phyloP scores from a whole-genome alignment of 1,284 basidiomycete genomes.

The Tylopilus orsonianus region DNA sequence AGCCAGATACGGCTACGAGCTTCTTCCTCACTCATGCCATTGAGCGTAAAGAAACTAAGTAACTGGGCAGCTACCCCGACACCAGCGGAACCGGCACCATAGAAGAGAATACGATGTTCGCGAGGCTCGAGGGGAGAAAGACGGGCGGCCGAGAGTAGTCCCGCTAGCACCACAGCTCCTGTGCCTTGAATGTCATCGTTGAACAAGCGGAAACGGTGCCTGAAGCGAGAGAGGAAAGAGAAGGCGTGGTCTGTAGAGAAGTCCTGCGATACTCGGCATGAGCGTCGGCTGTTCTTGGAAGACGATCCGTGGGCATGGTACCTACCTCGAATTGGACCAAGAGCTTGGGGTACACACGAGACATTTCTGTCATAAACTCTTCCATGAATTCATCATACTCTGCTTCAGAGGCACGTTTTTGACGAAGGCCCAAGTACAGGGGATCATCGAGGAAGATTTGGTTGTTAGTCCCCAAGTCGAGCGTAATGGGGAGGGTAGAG shows the following conservation, averaged over 20 bases:
- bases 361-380: constrained; percentile 87
- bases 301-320: not conserved
- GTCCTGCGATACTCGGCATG: constrained; percentile 48
- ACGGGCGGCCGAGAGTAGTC: constrained; percentile 87
- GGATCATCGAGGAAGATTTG: constrained; percentile 82
- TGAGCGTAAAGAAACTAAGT: constrained; percentile 84
- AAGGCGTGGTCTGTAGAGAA: constrained; percentile 89
- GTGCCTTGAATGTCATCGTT: constrained; percentile 93
- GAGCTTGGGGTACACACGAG: constrained; percentile 73
- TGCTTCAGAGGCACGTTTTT: constrained; percentile 63
- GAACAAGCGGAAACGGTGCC: constrained; percentile 77
- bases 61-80: constrained; percentile 90
- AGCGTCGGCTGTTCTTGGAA: not conserved
- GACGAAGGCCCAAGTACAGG: constrained; percentile 84
- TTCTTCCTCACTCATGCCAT: constrained; percentile 75
- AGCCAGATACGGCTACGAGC: constrained; percentile 81
- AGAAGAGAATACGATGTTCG: constrained; percentile 88
- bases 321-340: constrained; percentile 86
- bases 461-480: constrained; percentile 89
- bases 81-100: constrained; percentile 86
- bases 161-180: constrained; percentile 88
- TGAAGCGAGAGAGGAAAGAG: constrained; percentile 75
- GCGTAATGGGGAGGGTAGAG: constrained; percentile 83
- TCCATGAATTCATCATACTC: constrained; percentile 87
- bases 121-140: constrained; percentile 67